phyloP scores from a whole-genome alignment of 441 rosid genomes.

The Croton laevigatus region DNA sequence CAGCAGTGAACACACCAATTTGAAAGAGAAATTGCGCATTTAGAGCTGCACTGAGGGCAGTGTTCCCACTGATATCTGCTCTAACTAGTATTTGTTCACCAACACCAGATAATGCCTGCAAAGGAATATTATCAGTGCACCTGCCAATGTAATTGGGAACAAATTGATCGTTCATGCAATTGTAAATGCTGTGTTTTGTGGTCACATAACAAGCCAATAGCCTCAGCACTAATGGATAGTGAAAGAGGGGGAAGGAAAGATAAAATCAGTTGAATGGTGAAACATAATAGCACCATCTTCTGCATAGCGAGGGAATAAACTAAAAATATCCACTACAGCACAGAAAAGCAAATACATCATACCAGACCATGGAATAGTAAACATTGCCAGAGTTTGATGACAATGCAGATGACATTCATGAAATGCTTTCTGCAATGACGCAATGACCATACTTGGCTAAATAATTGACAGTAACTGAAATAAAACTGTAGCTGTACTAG shows the following conservation, averaged over 20 bases:
- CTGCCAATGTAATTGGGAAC: not conserved
- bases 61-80: constrained; percentile 54
- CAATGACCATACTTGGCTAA: not conserved
- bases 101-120: constrained; percentile 95
- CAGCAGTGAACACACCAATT: constrained; percentile 93
- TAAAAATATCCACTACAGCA: not conserved
- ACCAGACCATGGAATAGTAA: not conserved
- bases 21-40: constrained; percentile 96
- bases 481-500: not conserved
- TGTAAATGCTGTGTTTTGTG: not conserved
- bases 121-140: not conserved
- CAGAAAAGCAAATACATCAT: not conserved
- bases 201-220: not conserved
- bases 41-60: constrained; percentile 77
- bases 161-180: not conserved
- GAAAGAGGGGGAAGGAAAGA: not conserved
- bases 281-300: not conserved
- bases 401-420: not conserved
- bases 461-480: not conserved
- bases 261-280: not conserved
- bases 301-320: not conserved
- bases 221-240: not conserved
- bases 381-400: not conserved
- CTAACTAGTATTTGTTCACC: constrained; percentile 65
- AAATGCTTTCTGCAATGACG: no score